Evolutionary conservation across 1,284 basidiomycete species (phyloP).

Genomic region (Rhodofomes roseus): DNA sequence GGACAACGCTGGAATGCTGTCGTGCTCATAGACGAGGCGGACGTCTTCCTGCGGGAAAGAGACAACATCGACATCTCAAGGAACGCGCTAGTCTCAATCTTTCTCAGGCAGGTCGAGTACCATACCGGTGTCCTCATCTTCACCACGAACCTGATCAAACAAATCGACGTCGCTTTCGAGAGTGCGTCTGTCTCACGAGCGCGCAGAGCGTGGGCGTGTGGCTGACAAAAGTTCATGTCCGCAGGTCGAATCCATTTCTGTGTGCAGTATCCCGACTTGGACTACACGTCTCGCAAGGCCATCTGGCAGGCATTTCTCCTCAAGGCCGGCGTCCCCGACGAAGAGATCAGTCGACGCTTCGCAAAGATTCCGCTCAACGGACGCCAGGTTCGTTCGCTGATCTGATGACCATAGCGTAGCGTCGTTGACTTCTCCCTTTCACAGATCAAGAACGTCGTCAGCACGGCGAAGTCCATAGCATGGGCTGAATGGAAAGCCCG

Average conservation of each 20-base stretch:
- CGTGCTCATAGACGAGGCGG: conserved; percentile 35
- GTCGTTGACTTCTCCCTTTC: not conserved
- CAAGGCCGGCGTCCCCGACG: conserved; percentile 3
- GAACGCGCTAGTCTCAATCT: conserved; percentile 36
- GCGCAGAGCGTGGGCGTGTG: not conserved
- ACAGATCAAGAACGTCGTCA: conserved; percentile 16
- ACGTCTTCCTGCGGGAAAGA: conserved; percentile 33
- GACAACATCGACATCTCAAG: conserved; percentile 21
- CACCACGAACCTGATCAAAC: conserved; percentile 32
- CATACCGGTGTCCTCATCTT: conserved; percentile 35
- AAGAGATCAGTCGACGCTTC: conserved; percentile 5
- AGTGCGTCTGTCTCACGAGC: conserved; percentile 17
- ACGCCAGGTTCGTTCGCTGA: conserved; percentile 11
- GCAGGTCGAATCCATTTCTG: conserved; percentile 29
- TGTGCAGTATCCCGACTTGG: conserved; percentile 27
- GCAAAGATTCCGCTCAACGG: conserved; percentile 10
- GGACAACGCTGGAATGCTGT: conserved; percentile 33
- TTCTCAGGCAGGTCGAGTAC: conserved; percentile 33
- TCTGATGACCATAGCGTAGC: not conserved
- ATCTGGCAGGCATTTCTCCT: conserved; percentile 27
- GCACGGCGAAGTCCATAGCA: conserved; percentile 8
- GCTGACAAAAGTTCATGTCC: not conserved
- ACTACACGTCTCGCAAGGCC: conserved; percentile 14
- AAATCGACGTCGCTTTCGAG: conserved; percentile 33
- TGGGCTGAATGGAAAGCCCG: not conserved